These are phyloP conservation scores for Colletotrichum sp. DNA, from an alignment of 2,329 filamentous ascomycete genomes.

Conservation along the genomic window DNA sequence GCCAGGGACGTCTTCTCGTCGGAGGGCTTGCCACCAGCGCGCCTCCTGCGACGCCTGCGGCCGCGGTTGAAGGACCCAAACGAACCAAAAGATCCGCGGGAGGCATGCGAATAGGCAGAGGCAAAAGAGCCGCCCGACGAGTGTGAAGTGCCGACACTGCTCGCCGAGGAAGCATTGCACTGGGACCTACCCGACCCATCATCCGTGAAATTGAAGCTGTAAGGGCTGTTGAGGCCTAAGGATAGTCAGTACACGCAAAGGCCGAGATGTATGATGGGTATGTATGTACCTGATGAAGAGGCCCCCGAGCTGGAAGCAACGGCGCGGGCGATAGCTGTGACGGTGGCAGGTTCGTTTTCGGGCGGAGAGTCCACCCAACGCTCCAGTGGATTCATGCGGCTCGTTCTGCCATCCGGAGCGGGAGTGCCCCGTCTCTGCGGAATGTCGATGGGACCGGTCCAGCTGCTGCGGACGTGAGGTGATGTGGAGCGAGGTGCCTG, in stretches of 20 bases:
- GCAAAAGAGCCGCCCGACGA: constrained; percentile 64
- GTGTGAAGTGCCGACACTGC: constrained; percentile 65
- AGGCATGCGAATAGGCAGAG: constrained; percentile 64
- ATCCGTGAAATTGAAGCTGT: constrained; percentile 62
- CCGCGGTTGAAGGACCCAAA: constrained; percentile 51
- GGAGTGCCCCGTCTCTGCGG: constrained; percentile 65
- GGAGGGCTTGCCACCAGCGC: constrained; percentile 40
- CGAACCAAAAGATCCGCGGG: constrained; percentile 60
- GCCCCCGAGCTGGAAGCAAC: constrained; percentile 57
- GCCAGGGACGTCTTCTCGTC: constrained; percentile 40
- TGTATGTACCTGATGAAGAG: constrained; percentile 30
- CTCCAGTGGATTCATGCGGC: constrained; percentile 60
- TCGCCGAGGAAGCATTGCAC: constrained; percentile 64
- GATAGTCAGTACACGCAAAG: neutral
- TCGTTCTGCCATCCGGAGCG: constrained; percentile 42
- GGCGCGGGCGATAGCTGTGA: constrained; percentile 62
- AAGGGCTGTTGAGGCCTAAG: constrained; percentile 60
- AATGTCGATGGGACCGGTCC: constrained; percentile 74
- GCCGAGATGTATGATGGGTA: neutral
- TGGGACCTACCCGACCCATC: constrained; percentile 64
- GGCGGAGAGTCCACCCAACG: constrained; percentile 65
- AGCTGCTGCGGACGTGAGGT: constrained; percentile 66
- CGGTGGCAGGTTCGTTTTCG: constrained; percentile 64
- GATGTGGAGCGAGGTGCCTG: constrained; percentile 71
- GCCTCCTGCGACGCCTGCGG: constrained; percentile 55